Base-by-base conservation (phyloP, 495 filamentous ascomycete genomes). In the Tuber brumale region DNA sequence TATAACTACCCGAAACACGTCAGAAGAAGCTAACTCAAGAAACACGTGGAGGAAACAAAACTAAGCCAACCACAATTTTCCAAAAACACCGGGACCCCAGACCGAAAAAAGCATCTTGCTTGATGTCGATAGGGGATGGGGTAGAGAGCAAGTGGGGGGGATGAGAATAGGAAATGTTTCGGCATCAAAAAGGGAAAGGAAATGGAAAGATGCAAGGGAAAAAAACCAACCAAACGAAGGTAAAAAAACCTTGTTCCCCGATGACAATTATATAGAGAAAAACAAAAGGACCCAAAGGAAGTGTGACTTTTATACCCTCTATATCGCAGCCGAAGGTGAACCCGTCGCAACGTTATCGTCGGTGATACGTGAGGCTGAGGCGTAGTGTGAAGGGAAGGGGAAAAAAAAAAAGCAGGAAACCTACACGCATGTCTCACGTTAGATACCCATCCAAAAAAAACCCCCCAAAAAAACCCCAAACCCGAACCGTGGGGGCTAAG, bases 11-110 rank as follows among this genome's bases (percentile, higher is more conserved):
- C 73, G 76, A 80, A 80, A 80, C 78, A 80, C 73, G 78, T 80
- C 78, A 80, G 78, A 80, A 80, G 73, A 72, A 72, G 78, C 76
- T 73, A 79, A 76, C 76, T 70, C 78, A 73, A 79, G 78, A 80
- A 80, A 80, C 78, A 80, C 76, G 78, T 80, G 73, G 78, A 80
- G 77, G 61, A 70, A 73, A 79, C 75, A 79, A 71, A 75, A 57
- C 9, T 78, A 75, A 73, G 66, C 72, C 70, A 79, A 79, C 72
- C 72, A 80, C 78, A 76, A 79, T 79, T 74, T 77, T 75, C 66
- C 57, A 12, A 18, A 31, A 12, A 61, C 51, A 66, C 57, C n/a
- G 4, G 57, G 35, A 35, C 27, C 57, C 57, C 57, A 18, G 27
- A 18, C 57, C 57, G 27, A 66, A 35, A 66, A 31, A 61, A 31